Evolutionary conservation across 108 stramenopile genomes (phyloP).

Genomic region (Cyclotella distinguenda): DNA sequence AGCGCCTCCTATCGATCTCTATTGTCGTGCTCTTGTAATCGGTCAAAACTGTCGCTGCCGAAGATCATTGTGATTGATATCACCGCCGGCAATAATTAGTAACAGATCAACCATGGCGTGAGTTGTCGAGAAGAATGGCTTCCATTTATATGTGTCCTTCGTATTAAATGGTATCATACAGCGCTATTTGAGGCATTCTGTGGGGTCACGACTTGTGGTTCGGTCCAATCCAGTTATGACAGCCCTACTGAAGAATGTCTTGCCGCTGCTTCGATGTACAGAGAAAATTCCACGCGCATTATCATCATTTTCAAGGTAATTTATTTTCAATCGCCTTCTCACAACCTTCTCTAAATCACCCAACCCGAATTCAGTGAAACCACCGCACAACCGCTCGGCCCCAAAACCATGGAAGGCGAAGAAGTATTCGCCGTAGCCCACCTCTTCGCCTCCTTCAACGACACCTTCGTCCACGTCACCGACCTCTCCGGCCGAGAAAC

Average conservation of each 20-base stretch:
- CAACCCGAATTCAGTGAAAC: neutral
- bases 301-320: too few species aligned
- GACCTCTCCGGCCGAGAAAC: slow-evolving; percentile 99
- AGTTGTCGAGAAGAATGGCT: slow-evolving; percentile 3
- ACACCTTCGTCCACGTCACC: slow-evolving; percentile 99
- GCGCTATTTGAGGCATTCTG: too few species aligned
- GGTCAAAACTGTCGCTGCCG: neutral
- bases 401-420: slow-evolving; percentile 91
- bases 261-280: too few species aligned
- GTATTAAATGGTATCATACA: neutral
- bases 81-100: neutral
- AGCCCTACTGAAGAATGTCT: too few species aligned
- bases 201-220: too few species aligned
- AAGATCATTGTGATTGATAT: neutral
- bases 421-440: slow-evolving; percentile 99
- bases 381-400: slow-evolving; percentile 2
- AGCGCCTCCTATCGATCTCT: too few species aligned
- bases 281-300: too few species aligned
- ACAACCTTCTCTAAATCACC: too few species aligned
- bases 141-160: neutral
- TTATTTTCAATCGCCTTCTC: too few species aligned
- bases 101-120: slow-evolving; percentile 47
- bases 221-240: too few species aligned
- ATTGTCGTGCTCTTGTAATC: too few species aligned
- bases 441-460: slow-evolving; percentile 99